These are phyloP conservation scores for Uncinocarpus reesii DNA, from an alignment of 2,329 filamentous ascomycete species.

Conservation along the genomic window DNA sequence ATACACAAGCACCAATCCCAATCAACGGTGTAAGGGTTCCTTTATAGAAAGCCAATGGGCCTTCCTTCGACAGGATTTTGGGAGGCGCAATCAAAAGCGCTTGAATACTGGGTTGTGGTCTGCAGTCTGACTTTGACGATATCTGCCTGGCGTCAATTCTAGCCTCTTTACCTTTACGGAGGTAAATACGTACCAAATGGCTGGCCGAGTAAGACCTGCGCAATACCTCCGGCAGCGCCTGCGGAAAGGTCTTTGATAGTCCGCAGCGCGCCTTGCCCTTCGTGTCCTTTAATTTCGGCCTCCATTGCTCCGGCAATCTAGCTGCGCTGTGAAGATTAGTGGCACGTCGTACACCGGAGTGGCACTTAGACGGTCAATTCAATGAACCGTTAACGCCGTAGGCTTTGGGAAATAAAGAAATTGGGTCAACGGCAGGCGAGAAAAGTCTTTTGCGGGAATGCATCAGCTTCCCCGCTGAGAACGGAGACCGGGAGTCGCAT, in stretches of 20 bases:
- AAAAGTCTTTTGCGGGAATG: neutral
- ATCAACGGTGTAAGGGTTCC: slow-evolving; percentile 89
- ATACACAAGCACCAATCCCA: slow-evolving; percentile 88
- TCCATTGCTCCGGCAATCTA: slow-evolving; percentile 16
- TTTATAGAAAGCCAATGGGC: slow-evolving; percentile 91
- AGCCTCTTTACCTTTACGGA: neutral
- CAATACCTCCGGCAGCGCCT: slow-evolving; percentile 81
- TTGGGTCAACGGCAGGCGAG: neutral
- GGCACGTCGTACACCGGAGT: neutral
- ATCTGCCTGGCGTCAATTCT: slow-evolving; percentile 42
- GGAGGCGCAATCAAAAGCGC: slow-evolving; percentile 69
- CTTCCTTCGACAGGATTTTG: slow-evolving; percentile 79
- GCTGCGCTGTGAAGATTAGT: neutral
- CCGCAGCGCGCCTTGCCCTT: slow-evolving; percentile 39
- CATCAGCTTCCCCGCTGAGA: neutral
- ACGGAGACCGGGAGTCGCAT: neutral
- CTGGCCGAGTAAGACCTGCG: slow-evolving; percentile 76
- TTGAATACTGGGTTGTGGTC: slow-evolving; percentile 70
- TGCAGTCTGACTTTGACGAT: slow-evolving; percentile 97
- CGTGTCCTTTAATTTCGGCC: slow-evolving; percentile 20
- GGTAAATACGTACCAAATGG: slow-evolving; percentile 48
- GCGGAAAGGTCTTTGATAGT: slow-evolving; percentile 83
- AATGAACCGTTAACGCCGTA: neutral
- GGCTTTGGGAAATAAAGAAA: neutral
- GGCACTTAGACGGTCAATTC: neutral